Evolutionary conservation across 169 alveolate species (phyloP).

Genomic region (Hammondia hammondi): DNA sequence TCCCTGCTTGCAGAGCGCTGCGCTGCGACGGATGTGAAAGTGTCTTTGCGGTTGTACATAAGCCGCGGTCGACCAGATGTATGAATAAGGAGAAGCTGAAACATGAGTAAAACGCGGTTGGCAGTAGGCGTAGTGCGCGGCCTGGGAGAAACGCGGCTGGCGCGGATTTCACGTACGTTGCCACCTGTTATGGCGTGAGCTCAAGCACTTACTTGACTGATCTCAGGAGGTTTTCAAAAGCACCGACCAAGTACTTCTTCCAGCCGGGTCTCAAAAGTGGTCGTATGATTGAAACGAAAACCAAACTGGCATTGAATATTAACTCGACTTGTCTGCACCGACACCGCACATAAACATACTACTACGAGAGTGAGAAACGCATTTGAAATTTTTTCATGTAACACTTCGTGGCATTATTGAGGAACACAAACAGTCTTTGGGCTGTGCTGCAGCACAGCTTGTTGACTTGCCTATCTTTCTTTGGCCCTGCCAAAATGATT

Average conservation of each 20-base stretch:
- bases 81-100: too few species aligned
- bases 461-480: constrained; percentile 22
- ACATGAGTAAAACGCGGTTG: too few species aligned
- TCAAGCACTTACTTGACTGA: neutral
- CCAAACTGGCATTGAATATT: neutral
- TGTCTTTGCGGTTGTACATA: too few species aligned
- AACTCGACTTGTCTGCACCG: neutral
- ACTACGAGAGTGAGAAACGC: neutral
- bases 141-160: too few species aligned
- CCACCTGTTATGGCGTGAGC: neutral
- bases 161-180: too few species aligned
- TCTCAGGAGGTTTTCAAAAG: neutral
- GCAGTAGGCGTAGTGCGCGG: too few species aligned
- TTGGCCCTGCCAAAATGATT: neutral
- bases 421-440: neutral
- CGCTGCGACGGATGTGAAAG: too few species aligned
- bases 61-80: too few species aligned
- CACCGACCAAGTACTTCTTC: constrained; percentile 23
- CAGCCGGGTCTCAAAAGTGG: constrained; percentile 48
- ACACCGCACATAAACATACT: neutral
- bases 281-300: neutral
- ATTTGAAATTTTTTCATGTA: too few species aligned
- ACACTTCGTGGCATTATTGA: neutral
- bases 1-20: neutral
- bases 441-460: neutral